Conservation (phyloP, 371 early-diverging fungal species). For the Apophysomyces sp. region DNA sequence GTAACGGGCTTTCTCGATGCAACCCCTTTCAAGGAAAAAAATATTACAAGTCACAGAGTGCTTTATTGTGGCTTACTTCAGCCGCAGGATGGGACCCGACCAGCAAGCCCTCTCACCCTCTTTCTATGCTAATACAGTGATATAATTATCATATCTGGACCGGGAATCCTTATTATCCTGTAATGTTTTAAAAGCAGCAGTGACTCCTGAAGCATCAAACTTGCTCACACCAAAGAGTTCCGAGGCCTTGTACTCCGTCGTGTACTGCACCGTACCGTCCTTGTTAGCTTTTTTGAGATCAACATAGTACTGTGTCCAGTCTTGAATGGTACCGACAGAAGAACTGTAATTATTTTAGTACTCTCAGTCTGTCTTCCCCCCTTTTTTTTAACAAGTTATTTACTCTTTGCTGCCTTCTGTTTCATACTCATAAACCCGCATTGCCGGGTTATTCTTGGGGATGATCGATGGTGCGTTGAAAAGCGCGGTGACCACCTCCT, state of each 20-base stretch:
- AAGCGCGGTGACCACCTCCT: conserved; percentile 16
- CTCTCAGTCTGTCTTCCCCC: background rate
- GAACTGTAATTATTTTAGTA: background rate
- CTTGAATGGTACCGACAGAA: conserved; percentile 29
- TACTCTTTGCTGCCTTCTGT: conserved; percentile 7
- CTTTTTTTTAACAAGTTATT: too few relatives aligned
- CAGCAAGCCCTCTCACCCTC: background rate
- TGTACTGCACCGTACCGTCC: conserved; percentile 23
- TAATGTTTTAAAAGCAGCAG: background rate
- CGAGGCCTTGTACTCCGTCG: conserved; percentile 48
- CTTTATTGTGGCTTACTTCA: background rate
- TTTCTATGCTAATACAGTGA: background rate
- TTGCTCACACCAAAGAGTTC: conserved; percentile 36
- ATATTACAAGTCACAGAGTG: background rate
- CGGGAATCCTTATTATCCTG: background rate
- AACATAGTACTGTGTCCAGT: conserved; percentile 57
- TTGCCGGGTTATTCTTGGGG: conserved; percentile 51
- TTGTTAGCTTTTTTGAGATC: conserved; percentile 43
- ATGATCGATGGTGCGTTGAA: conserved; percentile 54
- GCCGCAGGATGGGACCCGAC: too few relatives aligned
- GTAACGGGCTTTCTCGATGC: background rate
- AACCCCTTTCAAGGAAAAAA: conserved; percentile 1
- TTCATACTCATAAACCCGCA: conserved; percentile 52
- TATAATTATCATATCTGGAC: background rate
- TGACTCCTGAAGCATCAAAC: conserved; percentile 15